A percentile compares a stretch with the other conserved stretches of the same genome.
phyloP scores from a whole-genome alignment of 139 green algal species.

The Desmodesmus armatus region DNA sequence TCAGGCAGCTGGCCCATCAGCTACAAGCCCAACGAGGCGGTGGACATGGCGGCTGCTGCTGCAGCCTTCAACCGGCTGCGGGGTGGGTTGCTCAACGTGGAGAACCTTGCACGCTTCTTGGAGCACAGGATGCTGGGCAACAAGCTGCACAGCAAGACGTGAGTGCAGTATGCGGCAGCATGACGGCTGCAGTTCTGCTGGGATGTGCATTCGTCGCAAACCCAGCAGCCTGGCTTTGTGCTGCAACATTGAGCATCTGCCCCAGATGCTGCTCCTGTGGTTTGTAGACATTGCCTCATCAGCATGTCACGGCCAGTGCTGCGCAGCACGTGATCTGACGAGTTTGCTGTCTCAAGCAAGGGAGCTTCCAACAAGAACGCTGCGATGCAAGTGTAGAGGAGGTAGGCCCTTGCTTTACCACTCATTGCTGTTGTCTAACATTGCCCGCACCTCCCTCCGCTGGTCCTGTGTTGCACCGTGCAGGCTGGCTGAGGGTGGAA shows the following conservation, averaged over 20 bases:
- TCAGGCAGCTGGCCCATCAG: not conserved
- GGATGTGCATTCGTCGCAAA: not conserved
- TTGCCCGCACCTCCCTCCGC: not conserved
- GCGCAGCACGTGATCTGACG: not conserved
- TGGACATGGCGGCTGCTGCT: not conserved
- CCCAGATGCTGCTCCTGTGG: not conserved
- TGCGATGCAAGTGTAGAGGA: not conserved
- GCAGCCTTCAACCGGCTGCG: not conserved
- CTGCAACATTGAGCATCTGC: not conserved
- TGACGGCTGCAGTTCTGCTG: not conserved
- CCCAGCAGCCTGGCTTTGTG: not conserved
- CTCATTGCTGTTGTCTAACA: not conserved
- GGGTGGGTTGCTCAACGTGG: not conserved
- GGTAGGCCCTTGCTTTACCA: not conserved
- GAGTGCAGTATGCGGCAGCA: not conserved
- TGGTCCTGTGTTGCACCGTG: slow-evolving; percentile 10
- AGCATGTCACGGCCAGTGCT: not conserved
- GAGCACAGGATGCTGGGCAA: not conserved
- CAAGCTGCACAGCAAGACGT: not conserved
- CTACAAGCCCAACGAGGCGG: not conserved
- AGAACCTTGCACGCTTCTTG: not conserved
- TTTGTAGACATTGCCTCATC: too few species aligned
- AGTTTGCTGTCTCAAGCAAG: not conserved
- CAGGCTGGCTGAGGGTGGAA: not conserved
- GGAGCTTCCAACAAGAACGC: not conserved